These are phyloP conservation scores for Globisporangium echinulatum DNA, from an alignment of 352 stramenopile species.

Conservation along the genomic window DNA sequence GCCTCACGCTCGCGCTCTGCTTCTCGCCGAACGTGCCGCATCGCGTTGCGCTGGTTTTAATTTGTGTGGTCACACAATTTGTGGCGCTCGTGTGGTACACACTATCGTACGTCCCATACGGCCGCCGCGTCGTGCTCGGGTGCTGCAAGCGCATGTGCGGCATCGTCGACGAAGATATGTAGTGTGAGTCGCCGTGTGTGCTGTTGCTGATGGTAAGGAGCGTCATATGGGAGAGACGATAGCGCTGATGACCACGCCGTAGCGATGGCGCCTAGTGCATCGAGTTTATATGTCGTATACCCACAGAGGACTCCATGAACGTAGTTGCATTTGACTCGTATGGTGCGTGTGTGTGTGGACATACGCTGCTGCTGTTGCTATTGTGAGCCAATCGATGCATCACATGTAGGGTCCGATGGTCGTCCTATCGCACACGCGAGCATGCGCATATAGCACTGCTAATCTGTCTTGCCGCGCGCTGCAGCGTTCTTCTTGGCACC, in stretches of 20 bases:
- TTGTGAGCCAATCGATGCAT: too few species aligned
- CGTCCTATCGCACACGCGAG: too few species aligned
- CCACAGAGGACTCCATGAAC: too few species aligned
- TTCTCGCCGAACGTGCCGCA: slow-evolving; percentile 65
- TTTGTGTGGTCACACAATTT: slow-evolving; percentile 77
- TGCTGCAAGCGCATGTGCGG: slow-evolving; percentile 65
- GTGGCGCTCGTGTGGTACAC: slow-evolving; percentile 81
- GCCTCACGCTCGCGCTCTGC: slow-evolving; percentile 66
- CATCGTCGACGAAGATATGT: slow-evolving; percentile 46
- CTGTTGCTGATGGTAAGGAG: too few species aligned
- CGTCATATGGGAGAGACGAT: too few species aligned
- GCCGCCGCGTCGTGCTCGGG: slow-evolving; percentile 51
- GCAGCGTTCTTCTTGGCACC: slow-evolving; percentile 11
- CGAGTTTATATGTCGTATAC: too few species aligned
- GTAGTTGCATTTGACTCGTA: too few species aligned
- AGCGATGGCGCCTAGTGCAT: too few species aligned
- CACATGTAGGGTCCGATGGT: too few species aligned
- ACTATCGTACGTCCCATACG: slow-evolving; percentile 85
- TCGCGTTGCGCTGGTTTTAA: slow-evolving; percentile 58
- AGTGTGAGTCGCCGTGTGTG: neutral
- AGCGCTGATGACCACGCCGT: too few species aligned
- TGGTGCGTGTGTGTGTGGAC: too few species aligned
- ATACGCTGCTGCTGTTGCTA: too few species aligned
- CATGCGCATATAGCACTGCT: slow-evolving; percentile 1
- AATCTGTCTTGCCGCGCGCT: slow-evolving; percentile 54